Base-by-base conservation (phyloP, 768 basidiomycete species). In the Podaxis pistillaris region DNA sequence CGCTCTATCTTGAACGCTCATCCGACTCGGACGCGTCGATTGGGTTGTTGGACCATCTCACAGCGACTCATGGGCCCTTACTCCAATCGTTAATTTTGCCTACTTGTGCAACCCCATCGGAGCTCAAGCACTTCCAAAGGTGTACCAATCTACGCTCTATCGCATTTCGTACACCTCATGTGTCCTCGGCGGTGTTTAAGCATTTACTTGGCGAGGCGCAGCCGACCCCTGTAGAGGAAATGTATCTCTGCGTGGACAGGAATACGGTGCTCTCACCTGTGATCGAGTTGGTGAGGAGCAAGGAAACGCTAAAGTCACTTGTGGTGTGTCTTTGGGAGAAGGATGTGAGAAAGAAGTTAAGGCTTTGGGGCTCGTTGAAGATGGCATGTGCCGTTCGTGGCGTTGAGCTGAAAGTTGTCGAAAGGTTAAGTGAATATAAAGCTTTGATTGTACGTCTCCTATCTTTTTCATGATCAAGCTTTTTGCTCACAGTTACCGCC, bases 331-430 rank as follows among this genome's bases (percentile, higher is more conserved):
- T 62, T 9, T 62, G 61, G 61, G 61, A 56, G 15, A 75, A 78
- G 58, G 74, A 74, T 41, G 71, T 91, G 38, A 85, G 82, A 9
- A 73, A 87, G 49, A 81, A 86, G 59, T 47, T 86, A 44, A 74
- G 79, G 41, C 77, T 82, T 65, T 76, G 88, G 37, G 68, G 83
- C 24, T 76, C 77, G 41, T 74, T 92, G 63, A 85, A 81, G 73
- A 85, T 88, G 66, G 82, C 81, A 3, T 92, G 90, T 71, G 87
- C 86, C 15, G 78, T 79, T 67, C 78, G 79, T 63, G 88, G 88
- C 52, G 77, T 90, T 50, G 81, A 81, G 30, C 70, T 90, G 66
- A 72, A 73, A 58, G 72, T 85, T 47, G 51, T 58, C 38, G 49
- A 65, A 47, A 65, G 62, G 63, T 41, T 60, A 40, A 33, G 46